Evolutionary conservation across 139 green algal species (phyloP), one percentile per base, ranked within the genome.

Genomic region (Pycnococcus provasolii): DNA sequence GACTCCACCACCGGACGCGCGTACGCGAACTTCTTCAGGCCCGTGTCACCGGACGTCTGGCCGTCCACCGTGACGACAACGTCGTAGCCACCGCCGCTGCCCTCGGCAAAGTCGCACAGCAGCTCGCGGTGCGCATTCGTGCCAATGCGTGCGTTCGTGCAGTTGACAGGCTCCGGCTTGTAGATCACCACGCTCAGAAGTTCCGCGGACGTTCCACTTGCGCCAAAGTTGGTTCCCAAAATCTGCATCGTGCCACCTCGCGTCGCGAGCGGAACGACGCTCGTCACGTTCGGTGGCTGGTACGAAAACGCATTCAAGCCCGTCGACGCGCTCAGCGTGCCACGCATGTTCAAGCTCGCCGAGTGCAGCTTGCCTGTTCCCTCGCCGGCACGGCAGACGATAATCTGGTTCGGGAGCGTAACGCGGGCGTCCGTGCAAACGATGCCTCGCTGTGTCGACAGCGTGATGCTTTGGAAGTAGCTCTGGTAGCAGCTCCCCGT

Each of bases 41-140:
- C 68, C 9, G 68, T 65, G 41, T 62, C 46, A 37, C 58, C 60
- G 41, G 68, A 74, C 3, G 15, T 42, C n/a, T 68, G 60, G 8
- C 45, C 42, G n/a, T 43, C 58, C 7, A 74, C 58, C 2, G 51
- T 60, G 58, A 74, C 68, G 40, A 63, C 41, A 8, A 68, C 48
- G 40, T 47, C 41, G 68, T 69, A 68, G 59, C 52, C 52, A 3
- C 41, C 26, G 37, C 68, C 68, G 39, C 45, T 60, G 15, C 68
- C 68, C 39, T 46, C 39, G 6, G 66, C 45, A 40, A 64, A 42
- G 37, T 41, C 55, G 66, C 66, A 73, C 4, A n/a, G 46, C 37
- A 73, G 58, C 3, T n/a, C 40, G 42, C 51, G 42, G 60, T 66
- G 60, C 37, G 6, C 60, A 6, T 8, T 11, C 3, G 5, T 5